These are phyloP conservation scores for Fusarium heterosporum DNA, from an alignment of 2,329 filamentous ascomycete species.

Conservation along the genomic window DNA sequence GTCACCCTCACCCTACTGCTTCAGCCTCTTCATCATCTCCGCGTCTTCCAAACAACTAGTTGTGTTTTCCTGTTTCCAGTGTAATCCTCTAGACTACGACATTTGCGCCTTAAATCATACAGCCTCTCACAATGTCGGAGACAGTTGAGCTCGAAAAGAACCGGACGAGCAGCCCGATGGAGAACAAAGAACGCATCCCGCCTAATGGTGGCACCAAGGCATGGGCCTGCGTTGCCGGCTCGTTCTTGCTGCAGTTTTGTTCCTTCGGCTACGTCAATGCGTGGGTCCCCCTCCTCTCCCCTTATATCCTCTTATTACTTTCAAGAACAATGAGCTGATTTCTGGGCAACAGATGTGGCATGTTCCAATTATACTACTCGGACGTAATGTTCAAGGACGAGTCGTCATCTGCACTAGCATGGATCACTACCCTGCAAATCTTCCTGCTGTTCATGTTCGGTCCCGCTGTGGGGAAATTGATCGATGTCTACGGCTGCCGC, in stretches of 20 bases:
- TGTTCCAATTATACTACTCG: slow-evolving; percentile 9
- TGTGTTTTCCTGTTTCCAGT: too few relatives aligned
- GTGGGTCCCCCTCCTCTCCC: background rate
- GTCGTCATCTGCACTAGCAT: background rate
- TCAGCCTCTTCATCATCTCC: too few relatives aligned
- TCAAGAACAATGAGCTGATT: background rate
- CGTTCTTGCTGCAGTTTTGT: slow-evolving; percentile 6
- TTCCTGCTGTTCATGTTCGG: slow-evolving; percentile 6
- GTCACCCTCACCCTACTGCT: too few relatives aligned
- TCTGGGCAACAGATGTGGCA: background rate
- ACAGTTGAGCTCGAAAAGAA: slow-evolving; percentile 1
- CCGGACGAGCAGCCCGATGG: background rate
- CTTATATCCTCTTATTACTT: background rate
- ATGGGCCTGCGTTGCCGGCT: slow-evolving; percentile 1
- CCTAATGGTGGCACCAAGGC: background rate
- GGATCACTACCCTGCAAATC: background rate
- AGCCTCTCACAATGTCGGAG: background rate
- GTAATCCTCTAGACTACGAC: too few relatives aligned
- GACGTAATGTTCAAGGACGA: slow-evolving; percentile 1
- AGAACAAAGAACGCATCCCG: background rate
- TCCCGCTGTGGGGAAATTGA: background rate
- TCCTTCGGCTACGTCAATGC: slow-evolving; percentile 6
- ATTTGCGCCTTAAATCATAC: background rate
- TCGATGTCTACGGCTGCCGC: slow-evolving; percentile 1
- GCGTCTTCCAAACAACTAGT: too few relatives aligned